Evolutionary conservation across 176 grass and related monocot species (phyloP).

Genomic region (Oryza meridionalis): DNA sequence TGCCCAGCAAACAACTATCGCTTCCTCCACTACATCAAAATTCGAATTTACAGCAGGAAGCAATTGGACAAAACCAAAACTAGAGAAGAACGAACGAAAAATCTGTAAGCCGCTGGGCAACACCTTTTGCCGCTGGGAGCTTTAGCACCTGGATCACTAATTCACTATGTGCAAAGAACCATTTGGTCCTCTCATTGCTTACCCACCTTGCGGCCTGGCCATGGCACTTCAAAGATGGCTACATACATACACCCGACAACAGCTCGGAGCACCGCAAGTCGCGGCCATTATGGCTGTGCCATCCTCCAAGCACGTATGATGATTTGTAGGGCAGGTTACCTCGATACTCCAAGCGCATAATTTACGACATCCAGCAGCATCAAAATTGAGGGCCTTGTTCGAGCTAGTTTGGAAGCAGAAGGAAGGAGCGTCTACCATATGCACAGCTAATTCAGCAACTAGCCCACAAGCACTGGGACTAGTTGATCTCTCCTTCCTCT

Average conservation of each 20-base stretch:
- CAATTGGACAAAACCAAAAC: constrained; percentile 33
- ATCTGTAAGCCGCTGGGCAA: constrained; percentile 25
- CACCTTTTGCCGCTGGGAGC: not conserved
- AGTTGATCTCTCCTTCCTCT: constrained; percentile 77
- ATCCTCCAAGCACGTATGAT: constrained; percentile 7
- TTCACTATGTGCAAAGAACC: constrained; percentile 16
- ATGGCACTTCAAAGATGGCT: not conserved
- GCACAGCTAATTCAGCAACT: constrained; percentile 19
- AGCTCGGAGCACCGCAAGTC: not conserved
- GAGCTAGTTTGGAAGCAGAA: not conserved
- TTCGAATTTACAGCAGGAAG: constrained; percentile 59
- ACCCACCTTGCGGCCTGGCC: not conserved
- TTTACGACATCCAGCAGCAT: not conserved
- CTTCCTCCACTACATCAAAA: constrained; percentile 60
- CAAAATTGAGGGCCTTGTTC: constrained; percentile 11
- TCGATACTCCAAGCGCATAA: not conserved
- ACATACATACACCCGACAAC: not conserved
- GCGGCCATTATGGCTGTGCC: not conserved
- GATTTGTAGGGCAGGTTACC: not conserved
- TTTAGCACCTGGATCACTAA: constrained; percentile 18
- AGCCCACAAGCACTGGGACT: not conserved
- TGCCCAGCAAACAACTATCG: constrained; percentile 34
- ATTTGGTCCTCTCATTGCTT: constrained; percentile 10
- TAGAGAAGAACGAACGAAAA: not conserved
- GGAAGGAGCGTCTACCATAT: not conserved